Evolutionary conservation across 441 rosid species (phyloP).

Genomic region (Flueggea neowawraea): DNA sequence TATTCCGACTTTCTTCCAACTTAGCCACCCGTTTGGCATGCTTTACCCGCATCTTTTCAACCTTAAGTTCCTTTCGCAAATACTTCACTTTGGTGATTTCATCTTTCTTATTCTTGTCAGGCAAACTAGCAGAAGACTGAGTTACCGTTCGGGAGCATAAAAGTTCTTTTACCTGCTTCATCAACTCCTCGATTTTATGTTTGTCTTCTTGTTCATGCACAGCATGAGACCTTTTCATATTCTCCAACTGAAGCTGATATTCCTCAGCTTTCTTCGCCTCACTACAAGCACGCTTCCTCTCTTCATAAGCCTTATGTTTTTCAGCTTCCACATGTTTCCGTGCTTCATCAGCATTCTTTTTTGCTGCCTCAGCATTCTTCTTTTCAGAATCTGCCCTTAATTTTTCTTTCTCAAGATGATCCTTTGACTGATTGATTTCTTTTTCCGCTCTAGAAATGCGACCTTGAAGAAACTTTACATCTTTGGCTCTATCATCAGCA

Average conservation of each 20-base stretch:
- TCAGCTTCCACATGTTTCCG: slow-evolving; percentile 31
- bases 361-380: slow-evolving; percentile 48
- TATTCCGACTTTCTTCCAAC: slow-evolving; percentile 48
- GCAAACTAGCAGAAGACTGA: slow-evolving; percentile 23
- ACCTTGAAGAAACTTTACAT: slow-evolving; percentile 39
- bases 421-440: slow-evolving; percentile 49
- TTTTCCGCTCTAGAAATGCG: slow-evolving; percentile 38
- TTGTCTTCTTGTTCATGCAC: slow-evolving; percentile 26
- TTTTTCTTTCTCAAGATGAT: slow-evolving; percentile 63
- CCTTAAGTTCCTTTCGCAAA: slow-evolving; percentile 63
- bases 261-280: slow-evolving; percentile 44
- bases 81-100: slow-evolving; percentile 43
- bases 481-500: slow-evolving; percentile 27
- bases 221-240: no score
- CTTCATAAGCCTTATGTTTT: slow-evolving; percentile 41
- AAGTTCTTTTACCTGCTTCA: slow-evolving; percentile 38
- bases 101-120: slow-evolving; percentile 25
- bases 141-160: slow-evolving; percentile 23
- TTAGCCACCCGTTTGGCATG: slow-evolving; percentile 58
- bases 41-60: slow-evolving; percentile 51
- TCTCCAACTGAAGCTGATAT: slow-evolving; percentile 13
- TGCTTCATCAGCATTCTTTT: slow-evolving; percentile 43
- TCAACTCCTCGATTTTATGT: slow-evolving; percentile 42
- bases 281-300: slow-evolving; percentile 26
- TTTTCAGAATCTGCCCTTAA: slow-evolving; percentile 48